Base-by-base conservation (phyloP, 192 early-diverging fungal genomes). In the Coemansia sp. region DNA sequence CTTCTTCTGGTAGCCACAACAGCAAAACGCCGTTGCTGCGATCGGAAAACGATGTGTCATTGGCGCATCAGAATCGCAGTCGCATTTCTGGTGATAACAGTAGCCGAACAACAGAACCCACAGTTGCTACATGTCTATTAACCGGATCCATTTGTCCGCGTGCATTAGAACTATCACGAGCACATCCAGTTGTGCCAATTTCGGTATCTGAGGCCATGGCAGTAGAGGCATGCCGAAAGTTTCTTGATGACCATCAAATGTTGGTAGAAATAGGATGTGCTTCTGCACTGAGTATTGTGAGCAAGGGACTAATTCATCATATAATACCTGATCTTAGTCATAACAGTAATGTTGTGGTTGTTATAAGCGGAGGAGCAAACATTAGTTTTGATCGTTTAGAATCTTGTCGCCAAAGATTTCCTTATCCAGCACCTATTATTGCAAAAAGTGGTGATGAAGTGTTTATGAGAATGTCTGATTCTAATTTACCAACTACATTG, bases 371-470 rank as follows among this genome's bases (percentile, higher is more conserved):
- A 20, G 85, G 87, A 0, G 81, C 81, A 30, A 82, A 87, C 53
- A 81, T 85, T 20, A 78, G 53, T 46, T 66, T 89, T 32, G 80
- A 78, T 6, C 60, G 75, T 36, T 46, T 88, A 29, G 76, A 81
- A 17, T 49, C 75, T 8, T 85, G 70, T 54, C 78, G 80, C 25
- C 71, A 80, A 45, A 67, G 74, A 45, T 86, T 82, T 46, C 63
- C 79, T 4, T 78, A 77, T 26, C 76, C 69, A 10, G 69, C 86
- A 20, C 80, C 84, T 14, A 86, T 82, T 22, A 80, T 85, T 53
- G 86, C 85, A 27, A 81, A 83, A 52, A 83, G 80, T 18, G 86
- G 86, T 0, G 72, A 80, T n/a, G 84, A 88, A 24, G 80, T 85
- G 13, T 81, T 71, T 49, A 61, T 77, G 67, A 59, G 74, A 10